Base-by-base conservation (phyloP, 306 rosid genomes). In the Herpetospermum pedunculosum region DNA sequence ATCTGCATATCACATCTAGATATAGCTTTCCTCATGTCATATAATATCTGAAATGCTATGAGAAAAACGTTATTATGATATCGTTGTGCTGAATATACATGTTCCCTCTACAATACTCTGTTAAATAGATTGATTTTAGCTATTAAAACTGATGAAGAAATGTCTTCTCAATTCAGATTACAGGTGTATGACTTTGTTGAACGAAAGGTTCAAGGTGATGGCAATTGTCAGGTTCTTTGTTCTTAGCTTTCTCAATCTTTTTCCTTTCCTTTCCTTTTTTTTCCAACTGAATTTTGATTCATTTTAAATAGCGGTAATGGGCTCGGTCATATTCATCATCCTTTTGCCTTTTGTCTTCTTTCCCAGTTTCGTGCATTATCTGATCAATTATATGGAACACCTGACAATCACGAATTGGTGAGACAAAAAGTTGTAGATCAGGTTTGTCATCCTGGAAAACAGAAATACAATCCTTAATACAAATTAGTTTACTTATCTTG, bases 191-290 rank as follows among this genome's bases (percentile, higher is more conserved):
- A 86, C 75, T 87, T 90, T 35, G 69, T 83, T 77, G 97, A 90
- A 80, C 87, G 52, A 55, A 81, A 77, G 81, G 88, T 91, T 46
- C 83, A 84, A 79, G 96, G 97, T 70, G 98, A 91, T 77, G 98
- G 98, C 54, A 93, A 93, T 80, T 90, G 98, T 69, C 97, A 90
- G 97, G 98, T 89, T 67, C 34, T 88, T 73, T 68, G 38, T 73
- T 76, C 35, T 30, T 26, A 23, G 54, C 69, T 44, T 32, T 30
- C 65, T 73, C 30, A 2, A 41, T n/a, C 69, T 32, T 8, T 21
- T 40, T 63, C 8, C 25, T 53, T 23, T 19, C 32, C 19, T 14
- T 26, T 21, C 5, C 5, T 25, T 53, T 23, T 25, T 12, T 32
- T 14, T 7, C 11, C 43, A 2, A 32, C 23, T 54, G 47, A 26